Evolutionary conservation across 768 basidiomycete genomes (phyloP).

Genomic region (Leucocoprinus leucothites): DNA sequence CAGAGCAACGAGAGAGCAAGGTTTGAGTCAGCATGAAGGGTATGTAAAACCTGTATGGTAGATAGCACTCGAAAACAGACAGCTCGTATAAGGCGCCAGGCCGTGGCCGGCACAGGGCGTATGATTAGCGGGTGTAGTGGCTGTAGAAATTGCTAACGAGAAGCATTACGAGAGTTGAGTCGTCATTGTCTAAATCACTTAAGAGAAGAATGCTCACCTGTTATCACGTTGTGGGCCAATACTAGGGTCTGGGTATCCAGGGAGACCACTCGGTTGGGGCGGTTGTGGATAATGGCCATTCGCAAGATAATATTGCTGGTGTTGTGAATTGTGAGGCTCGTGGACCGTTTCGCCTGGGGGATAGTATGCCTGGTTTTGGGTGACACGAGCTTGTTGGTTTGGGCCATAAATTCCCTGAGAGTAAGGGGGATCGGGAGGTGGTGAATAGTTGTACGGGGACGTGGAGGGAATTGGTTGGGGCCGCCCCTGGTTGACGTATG

Average conservation of each 20-base stretch:
- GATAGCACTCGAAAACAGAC: neutral
- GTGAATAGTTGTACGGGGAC: neutral
- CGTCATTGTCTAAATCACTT: neutral
- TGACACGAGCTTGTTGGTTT: neutral
- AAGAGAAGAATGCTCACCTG: slow-evolving; percentile 3
- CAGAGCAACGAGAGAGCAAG: neutral
- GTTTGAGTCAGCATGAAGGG: neutral
- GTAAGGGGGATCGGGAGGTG: neutral
- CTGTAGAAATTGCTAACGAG: slow-evolving; percentile 1
- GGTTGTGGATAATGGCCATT: neutral
- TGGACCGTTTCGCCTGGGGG: neutral
- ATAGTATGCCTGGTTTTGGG: neutral
- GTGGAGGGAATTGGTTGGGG: neutral
- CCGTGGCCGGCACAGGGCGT: neutral
- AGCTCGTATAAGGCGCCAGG: neutral
- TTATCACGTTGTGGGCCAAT: neutral
- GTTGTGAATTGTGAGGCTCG: neutral
- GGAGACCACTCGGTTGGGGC: slow-evolving; percentile 1
- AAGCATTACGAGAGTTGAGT: neutral
- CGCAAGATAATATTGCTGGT: neutral
- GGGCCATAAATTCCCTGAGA: neutral
- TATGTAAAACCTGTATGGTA: neutral
- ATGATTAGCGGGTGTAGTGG: neutral
- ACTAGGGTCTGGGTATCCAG: neutral
- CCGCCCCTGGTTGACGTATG: neutral